Percentiles rank a stretch among this genome's conserved stretches.
phyloP scores from a whole-genome alignment of 2,329 filamentous ascomycete species.

The Phialocephala sp. region DNA sequence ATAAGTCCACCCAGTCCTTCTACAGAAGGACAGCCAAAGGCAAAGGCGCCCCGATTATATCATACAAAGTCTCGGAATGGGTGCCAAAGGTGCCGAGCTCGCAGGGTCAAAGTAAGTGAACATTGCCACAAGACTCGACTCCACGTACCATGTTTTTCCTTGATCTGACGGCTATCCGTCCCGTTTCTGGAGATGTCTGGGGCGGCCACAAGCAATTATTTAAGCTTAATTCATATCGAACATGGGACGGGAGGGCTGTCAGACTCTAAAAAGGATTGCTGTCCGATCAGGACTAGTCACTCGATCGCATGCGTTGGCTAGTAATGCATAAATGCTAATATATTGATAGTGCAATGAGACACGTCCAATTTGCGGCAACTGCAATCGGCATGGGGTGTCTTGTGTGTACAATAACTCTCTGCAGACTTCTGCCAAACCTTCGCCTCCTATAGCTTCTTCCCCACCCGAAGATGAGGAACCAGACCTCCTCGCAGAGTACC shows the following conservation, averaged over 20 bases:
- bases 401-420: constrained; percentile 24
- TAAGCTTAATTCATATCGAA: constrained; percentile 5
- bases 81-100: constrained; percentile 41
- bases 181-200: not conserved
- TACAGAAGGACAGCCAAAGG: constrained; percentile 3
- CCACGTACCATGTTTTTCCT: not conserved
- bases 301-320: not conserved
- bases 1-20: not conserved
- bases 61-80: constrained; percentile 44
- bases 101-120: constrained; percentile 42
- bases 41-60: constrained; percentile 38
- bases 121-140: not conserved
- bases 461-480: not conserved
- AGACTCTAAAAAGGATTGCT: not conserved
- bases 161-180: not conserved
- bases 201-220: not conserved
- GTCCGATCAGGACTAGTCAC: not conserved
- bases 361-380: constrained; percentile 29
- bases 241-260: not conserved
- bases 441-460: not conserved
- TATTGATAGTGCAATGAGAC: constrained; percentile 29
- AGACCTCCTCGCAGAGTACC: constrained; percentile 9
- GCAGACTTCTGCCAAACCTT: constrained; percentile 11
- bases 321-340: not conserved
- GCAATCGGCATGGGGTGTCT: constrained; percentile 27